Base-by-base conservation (phyloP, 148 eudicot species). In the Cornus florida region DNA sequence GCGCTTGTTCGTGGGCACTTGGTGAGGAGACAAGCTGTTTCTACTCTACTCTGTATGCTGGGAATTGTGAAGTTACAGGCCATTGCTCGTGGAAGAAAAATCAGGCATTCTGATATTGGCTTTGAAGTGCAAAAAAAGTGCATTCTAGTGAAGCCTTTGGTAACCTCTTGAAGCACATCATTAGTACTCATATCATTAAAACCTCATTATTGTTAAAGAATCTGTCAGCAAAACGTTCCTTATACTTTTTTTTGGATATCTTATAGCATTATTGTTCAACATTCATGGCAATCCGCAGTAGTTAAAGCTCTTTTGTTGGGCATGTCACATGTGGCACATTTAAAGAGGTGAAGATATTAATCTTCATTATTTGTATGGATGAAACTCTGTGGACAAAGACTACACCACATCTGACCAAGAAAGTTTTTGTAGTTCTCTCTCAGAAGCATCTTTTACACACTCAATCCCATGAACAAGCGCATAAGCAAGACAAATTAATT, bases 1-100 rank as follows among this genome's bases (percentile, higher is more conserved):
- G 92, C 92, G 70, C 87, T 89, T 57, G 83, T 89, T 80, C 92
- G 92, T 79, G 92, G 92, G 69, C 90, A 89, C 77, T 65, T 89
- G 74, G 92, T 89, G 76, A 79, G 92, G 73, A 77, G 92, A 83
- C 90, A 89, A 81, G 92, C 90, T 73, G 81, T 87, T 75, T 84
- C 92, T 69, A 87, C 92, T 76, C 79, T 89, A 59, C 69, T 81
- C 68, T 83, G 88, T 72, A 80, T 83, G 39, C 65, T 85, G 71
- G 87, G 90, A 66, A 82, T 89, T 71, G 88, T 89, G 76, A 89
- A 87, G 87, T 81, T 89, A 20, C 88, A 89, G 73, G 90, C 92
- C 35, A 69, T 89, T 79, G 90, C 84, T 71, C 92, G 88, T 73
- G 92, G 92, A 67, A 80, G 87, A 73, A 85, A 73, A 71, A 79